Evolutionary conservation across 2,329 filamentous ascomycete species (phyloP).

Genomic region (Coleophoma cylindrospora): DNA sequence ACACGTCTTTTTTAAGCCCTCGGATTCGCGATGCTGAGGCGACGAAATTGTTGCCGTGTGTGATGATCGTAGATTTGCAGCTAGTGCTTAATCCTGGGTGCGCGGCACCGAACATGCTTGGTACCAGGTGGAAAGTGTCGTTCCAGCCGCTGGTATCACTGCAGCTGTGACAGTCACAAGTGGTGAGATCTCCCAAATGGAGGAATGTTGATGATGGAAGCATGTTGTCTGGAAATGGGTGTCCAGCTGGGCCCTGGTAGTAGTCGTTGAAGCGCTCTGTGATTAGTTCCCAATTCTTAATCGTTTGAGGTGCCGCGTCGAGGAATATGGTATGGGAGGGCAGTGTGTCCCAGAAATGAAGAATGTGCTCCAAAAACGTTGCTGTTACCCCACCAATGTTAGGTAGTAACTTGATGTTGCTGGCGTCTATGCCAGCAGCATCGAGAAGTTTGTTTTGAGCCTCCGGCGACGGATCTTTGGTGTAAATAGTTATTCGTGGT

Average conservation of each 20-base stretch:
- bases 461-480: constrained; percentile 14
- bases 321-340: constrained; percentile 41
- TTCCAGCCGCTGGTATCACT: constrained; percentile 33
- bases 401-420: constrained; percentile 16
- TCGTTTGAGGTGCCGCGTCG: constrained; percentile 17
- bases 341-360: constrained; percentile 34
- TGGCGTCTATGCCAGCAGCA: background rate
- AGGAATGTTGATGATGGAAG: constrained; percentile 36
- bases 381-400: constrained; percentile 40
- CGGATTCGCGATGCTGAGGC: constrained; percentile 37
- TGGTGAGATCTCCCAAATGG: constrained; percentile 32
- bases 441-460: background rate
- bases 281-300: constrained; percentile 3
- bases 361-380: constrained; percentile 41
- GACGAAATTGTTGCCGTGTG: constrained; percentile 42
- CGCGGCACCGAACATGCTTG: constrained; percentile 26
- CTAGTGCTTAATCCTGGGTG: constrained; percentile 7
- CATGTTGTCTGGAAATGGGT: constrained; percentile 33
- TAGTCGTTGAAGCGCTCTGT: constrained; percentile 11
- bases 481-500: constrained; percentile 20
- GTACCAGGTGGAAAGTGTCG: constrained; percentile 32
- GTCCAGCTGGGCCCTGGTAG: constrained; percentile 21
- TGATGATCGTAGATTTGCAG: constrained; percentile 31
- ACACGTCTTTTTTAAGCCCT: constrained; percentile 19
- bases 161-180: constrained; percentile 34